Evolutionary conservation across 257 asterid genomes (phyloP).

Genomic region (Fraxinus americana): DNA sequence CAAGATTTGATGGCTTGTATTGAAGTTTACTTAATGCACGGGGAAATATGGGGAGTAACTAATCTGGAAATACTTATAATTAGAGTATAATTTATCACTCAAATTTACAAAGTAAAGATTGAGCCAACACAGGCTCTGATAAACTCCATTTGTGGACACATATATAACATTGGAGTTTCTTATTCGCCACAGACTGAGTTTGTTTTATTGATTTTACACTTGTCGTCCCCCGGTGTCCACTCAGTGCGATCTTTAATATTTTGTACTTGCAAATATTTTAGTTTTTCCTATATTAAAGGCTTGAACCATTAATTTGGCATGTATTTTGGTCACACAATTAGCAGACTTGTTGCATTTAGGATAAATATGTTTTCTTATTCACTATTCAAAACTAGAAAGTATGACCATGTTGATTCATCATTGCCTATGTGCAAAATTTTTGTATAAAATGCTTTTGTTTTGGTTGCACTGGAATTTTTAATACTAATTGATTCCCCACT

Average conservation of each 20-base stretch:
- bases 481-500: slow-evolving; percentile 4
- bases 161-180: neutral
- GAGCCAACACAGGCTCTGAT: neutral
- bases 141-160: neutral
- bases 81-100: neutral
- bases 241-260: neutral
- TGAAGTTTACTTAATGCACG: neutral
- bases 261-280: neutral
- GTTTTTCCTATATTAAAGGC: neutral
- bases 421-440: neutral
- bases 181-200: neutral
- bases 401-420: neutral
- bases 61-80: neutral
- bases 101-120: neutral
- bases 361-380: neutral
- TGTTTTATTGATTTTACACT: neutral
- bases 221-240: neutral
- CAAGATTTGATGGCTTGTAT: neutral
- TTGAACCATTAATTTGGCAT: neutral
- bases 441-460: slow-evolving; percentile 1
- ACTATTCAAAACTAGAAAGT: neutral
- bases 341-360: neutral
- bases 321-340: neutral
- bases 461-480: neutral
- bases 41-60: neutral